Evolutionary conservation across 2,329 filamentous ascomycete species (phyloP).

Genomic region (Stachybotrys chartarum): DNA sequence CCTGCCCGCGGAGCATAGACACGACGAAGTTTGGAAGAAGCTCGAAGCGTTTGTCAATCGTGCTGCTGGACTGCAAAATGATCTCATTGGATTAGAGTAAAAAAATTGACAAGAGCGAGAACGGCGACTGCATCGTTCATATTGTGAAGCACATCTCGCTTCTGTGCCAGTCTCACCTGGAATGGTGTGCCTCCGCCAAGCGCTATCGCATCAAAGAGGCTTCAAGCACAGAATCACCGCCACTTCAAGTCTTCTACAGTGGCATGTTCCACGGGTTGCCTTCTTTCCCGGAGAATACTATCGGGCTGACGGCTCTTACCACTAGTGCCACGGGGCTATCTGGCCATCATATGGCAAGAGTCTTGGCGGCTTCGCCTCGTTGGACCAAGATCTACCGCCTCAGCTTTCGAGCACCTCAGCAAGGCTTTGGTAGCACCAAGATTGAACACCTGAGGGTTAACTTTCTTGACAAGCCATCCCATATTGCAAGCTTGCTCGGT

Average conservation of each 20-base stretch:
- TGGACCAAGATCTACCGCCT: too few relatives aligned
- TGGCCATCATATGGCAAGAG: too few relatives aligned
- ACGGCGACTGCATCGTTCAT: background rate
- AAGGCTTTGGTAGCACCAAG: too few relatives aligned
- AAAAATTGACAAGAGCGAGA: background rate
- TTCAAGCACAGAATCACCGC: background rate
- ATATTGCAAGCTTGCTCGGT: too few relatives aligned
- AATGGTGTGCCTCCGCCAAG: slow-evolving; percentile 10
- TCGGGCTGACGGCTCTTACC: too few relatives aligned
- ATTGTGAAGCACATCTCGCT: background rate
- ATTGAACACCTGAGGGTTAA: too few relatives aligned
- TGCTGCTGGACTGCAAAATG: slow-evolving; percentile 1
- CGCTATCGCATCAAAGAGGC: background rate
- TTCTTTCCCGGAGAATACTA: too few relatives aligned
- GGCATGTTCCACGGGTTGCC: too few relatives aligned
- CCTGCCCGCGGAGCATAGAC: background rate
- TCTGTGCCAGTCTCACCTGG: background rate
- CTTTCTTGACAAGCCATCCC: too few relatives aligned
- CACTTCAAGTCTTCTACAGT: background rate
- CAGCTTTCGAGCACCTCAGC: too few relatives aligned
- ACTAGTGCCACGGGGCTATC: too few relatives aligned
- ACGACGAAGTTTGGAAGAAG: background rate
- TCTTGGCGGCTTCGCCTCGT: too few relatives aligned
- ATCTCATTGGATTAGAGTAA: slow-evolving; percentile 1
- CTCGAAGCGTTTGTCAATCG: background rate